Percentiles rank a stretch among this genome's conserved stretches.
Conservation (phyloP, 2,329 filamentous ascomycete genomes). For the Alternaria sp. region DNA sequence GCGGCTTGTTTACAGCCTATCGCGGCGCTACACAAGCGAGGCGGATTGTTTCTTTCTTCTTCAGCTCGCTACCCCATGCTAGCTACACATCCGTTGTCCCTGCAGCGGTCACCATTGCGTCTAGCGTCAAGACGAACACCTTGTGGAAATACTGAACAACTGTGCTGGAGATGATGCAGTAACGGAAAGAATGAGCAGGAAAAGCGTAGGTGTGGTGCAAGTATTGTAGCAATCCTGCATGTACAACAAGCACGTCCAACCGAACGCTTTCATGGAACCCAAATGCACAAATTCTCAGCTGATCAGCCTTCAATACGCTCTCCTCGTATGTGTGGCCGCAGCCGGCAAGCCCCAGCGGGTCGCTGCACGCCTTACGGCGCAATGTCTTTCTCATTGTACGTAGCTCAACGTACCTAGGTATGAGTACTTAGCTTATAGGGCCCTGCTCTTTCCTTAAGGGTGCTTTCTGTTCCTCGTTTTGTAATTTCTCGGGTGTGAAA, state of each 20-base stretch:
- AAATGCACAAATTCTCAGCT: not conserved
- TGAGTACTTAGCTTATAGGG: not conserved
- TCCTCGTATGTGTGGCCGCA: conserved; percentile 1
- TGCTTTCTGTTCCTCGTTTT: not conserved
- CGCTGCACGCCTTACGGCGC: conserved; percentile 5
- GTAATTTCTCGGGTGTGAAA: not conserved
- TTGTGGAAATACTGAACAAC: not conserved
- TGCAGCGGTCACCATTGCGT: not conserved
- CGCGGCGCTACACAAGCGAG: not conserved
- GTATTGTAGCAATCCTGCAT: not conserved
- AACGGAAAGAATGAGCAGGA: not conserved
- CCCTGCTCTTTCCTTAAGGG: not conserved
- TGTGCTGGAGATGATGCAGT: not conserved
- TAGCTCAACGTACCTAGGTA: not conserved
- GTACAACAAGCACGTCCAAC: not conserved
- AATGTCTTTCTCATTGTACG: not conserved
- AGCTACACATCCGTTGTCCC: not conserved
- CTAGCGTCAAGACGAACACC: not conserved
- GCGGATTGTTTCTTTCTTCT: not conserved
- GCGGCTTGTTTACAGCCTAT: conserved; percentile 6
- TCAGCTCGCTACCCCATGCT: conserved; percentile 14
- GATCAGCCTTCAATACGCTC: conserved; percentile 4
- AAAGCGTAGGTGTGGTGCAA: not conserved
- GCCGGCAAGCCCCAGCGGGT: conserved; percentile 12
- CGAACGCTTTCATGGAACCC: not conserved